Percentiles rank a stretch among this genome's conserved stretches.
Evolutionary conservation across 1,284 basidiomycete species (phyloP).

Genomic region (Ustanciosporium gigantosporum): DNA sequence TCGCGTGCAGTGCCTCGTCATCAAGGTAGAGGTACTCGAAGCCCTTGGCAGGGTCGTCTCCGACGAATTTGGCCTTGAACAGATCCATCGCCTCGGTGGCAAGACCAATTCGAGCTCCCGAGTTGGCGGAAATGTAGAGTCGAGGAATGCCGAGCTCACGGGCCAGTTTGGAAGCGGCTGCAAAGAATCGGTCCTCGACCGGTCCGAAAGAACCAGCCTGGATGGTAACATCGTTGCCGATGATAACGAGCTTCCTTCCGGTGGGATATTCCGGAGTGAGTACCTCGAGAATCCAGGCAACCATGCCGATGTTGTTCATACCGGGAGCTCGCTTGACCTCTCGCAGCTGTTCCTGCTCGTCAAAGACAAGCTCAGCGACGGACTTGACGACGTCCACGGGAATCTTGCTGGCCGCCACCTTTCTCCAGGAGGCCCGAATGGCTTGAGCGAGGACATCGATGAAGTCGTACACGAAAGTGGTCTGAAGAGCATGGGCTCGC

Average conservation of each 20-base stretch:
- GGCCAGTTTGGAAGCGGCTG: constrained; percentile 89
- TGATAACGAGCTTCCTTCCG: constrained; percentile 83
- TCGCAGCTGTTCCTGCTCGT: constrained; percentile 81
- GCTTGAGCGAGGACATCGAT: constrained; percentile 97
- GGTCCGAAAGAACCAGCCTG: constrained; percentile 99
- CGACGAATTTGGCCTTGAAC: constrained; percentile 91
- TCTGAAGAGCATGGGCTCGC: constrained; percentile 97
- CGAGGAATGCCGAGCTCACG: constrained; percentile 84
- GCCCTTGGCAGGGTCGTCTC: constrained; percentile 85
- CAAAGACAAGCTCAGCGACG: constrained; percentile 72
- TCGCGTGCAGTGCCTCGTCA: constrained; percentile 66
- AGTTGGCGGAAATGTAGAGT: constrained; percentile 97
- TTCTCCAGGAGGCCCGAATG: constrained; percentile 86
- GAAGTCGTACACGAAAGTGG: constrained; percentile 97
- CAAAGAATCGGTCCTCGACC: constrained; percentile 93
- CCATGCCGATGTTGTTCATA: constrained; percentile 95
- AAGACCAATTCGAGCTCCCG: constrained; percentile 92
- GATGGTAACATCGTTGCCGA: constrained; percentile 98
- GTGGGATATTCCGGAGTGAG: constrained; percentile 89
- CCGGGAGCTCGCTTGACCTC: constrained; percentile 91
- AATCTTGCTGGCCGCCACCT: constrained; percentile 66
- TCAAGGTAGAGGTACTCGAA: constrained; percentile 91
- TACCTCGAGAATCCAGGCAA: constrained; percentile 93
- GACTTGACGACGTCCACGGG: constrained; percentile 47
- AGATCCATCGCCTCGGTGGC: constrained; percentile 88